Percentiles rank a stretch among this genome's conserved stretches.
Evolutionary conservation across 225 moss, liverwort and hornwort genomes (phyloP).

Genomic region (Thuidium tamariscinum): DNA sequence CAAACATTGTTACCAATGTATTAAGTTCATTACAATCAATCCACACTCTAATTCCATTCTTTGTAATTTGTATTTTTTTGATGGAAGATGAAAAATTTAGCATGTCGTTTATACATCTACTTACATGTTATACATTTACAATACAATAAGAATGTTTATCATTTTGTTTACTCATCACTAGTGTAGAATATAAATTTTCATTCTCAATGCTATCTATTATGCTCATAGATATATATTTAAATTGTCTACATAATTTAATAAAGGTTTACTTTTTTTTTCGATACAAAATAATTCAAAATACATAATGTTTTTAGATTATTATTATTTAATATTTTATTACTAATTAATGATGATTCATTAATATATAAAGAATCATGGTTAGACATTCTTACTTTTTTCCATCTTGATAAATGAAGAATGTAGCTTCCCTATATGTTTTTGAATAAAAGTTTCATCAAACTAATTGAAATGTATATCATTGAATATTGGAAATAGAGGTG

Average conservation of each 20-base stretch:
- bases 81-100: neutral
- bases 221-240: neutral
- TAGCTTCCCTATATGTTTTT: too few relatives aligned
- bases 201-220: neutral
- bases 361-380: too few relatives aligned
- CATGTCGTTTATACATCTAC: neutral
- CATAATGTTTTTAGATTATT: too few relatives aligned
- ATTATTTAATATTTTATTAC: too few relatives aligned
- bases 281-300: too few relatives aligned
- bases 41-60: neutral
- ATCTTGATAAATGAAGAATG: too few relatives aligned
- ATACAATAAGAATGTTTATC: rapidly evolving
- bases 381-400: too few relatives aligned
- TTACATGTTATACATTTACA: neutral
- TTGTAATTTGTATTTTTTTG: neutral
- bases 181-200: neutral
- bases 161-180: neutral
- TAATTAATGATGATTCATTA: too few relatives aligned
- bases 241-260: neutral
- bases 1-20: neutral
- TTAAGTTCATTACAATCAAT: neutral
- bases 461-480: too few relatives aligned
- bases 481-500: too few relatives aligned
- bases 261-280: too few relatives aligned
- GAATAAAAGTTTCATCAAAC: too few relatives aligned